Base-by-base conservation (phyloP, 306 rosid genomes). In the Citrullus colocynthis region DNA sequence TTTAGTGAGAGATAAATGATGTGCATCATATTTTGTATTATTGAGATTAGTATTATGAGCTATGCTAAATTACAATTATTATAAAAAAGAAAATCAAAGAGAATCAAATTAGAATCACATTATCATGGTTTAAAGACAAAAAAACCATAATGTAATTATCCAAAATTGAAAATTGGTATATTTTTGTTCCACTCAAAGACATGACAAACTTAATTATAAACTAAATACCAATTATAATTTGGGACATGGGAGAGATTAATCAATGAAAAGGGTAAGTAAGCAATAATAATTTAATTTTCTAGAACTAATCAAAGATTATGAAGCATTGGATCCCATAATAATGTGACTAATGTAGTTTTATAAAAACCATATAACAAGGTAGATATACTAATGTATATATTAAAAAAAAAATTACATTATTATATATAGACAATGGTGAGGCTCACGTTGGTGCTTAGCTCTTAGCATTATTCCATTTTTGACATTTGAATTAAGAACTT, bases 401-500 rank as follows among this genome's bases (percentile, higher is more conserved):
- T 49, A 15, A 12, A 24, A 24, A 24, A 49, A 49, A 7, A 48
- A 71, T 72, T 24, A 28, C 9, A 9, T 42, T 18, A 17, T 37
- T 41, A 41, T 41, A 41, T 45, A 45, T 45, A 48, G 78, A 54
- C 30, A 74, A 48, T 72, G 42, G 77, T 72, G 77, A 74, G 45
- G 48, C 30, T 52, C 78, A 74, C 78, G 78, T 52, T 74, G 48
- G 78, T 51, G 62, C 10, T 73, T 74, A 54, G 18, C 52, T 20
- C 58, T 70, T 21, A 42, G 57, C 78, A 74, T 52, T 52, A 74
- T 74, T 16, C 63, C 62, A 74, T 52, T 74, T 32, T 74, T 54
- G 63, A 74, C 78, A 74, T 74, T 70, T 45, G n/a, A 70, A 20
- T 69, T 69, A n/a, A n/a, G 51, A 73, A 49, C 37, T 70, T 70